Conservation (phyloP, 805 yeast species). For the Kazachstania taianensis region DNA sequence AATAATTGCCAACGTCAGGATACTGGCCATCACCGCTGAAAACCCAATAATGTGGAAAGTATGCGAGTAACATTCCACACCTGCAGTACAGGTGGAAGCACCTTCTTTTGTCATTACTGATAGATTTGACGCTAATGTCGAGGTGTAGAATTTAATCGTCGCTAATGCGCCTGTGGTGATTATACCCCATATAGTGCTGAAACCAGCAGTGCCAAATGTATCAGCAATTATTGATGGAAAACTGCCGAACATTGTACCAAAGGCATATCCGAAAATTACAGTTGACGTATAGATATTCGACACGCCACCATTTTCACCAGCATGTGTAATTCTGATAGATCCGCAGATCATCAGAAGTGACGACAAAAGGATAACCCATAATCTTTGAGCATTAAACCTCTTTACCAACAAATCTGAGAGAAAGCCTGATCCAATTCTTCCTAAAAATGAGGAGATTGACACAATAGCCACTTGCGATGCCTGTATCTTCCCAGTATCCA, state of each 20-base stretch:
- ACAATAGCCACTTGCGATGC: slow-evolving; percentile 63
- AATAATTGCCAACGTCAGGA: background rate
- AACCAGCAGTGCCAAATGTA: slow-evolving; percentile 53
- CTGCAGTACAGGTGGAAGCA: slow-evolving; percentile 35
- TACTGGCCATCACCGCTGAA: slow-evolving; percentile 1
- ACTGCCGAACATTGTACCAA: slow-evolving; percentile 63
- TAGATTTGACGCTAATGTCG: slow-evolving; percentile 45
- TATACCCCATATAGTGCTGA: slow-evolving; percentile 70
- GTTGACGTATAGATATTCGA: slow-evolving; percentile 40
- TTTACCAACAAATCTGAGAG: slow-evolving; percentile 51
- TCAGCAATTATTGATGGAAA: slow-evolving; percentile 75
- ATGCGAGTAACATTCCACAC: slow-evolving; percentile 39
- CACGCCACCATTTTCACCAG: background rate
- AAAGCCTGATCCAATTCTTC: slow-evolving; percentile 56
- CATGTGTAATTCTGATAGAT: slow-evolving; percentile 25
- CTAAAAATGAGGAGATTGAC: slow-evolving; percentile 55
- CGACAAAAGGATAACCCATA: slow-evolving; percentile 51
- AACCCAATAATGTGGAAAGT: slow-evolving; percentile 23
- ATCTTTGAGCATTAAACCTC: slow-evolving; percentile 42
- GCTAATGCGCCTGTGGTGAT: slow-evolving; percentile 61
- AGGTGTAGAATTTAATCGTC: slow-evolving; percentile 43
- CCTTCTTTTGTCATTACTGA: slow-evolving; percentile 35
- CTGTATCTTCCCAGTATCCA: slow-evolving; percentile 34
- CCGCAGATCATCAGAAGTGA: slow-evolving; percentile 25
- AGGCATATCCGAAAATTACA: slow-evolving; percentile 48